phyloP scores from a whole-genome alignment of 352 stramenopile genomes.

The Phytophthora pluvialis region DNA sequence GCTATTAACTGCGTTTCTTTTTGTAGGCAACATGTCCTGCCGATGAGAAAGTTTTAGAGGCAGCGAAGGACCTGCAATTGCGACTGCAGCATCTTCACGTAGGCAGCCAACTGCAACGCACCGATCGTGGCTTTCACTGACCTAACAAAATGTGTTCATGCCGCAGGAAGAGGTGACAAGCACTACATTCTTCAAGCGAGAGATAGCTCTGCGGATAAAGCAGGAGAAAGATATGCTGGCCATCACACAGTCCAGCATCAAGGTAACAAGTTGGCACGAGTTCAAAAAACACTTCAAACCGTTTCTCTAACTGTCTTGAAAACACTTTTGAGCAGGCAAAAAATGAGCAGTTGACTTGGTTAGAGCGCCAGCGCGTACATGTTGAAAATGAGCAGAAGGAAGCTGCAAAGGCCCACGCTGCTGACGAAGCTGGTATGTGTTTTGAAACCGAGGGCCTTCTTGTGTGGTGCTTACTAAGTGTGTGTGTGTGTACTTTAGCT shows the following conservation, averaged over 20 bases:
- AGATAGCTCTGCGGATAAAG: conserved; percentile 38
- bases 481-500: conserved; percentile 14
- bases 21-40: conserved; percentile 39
- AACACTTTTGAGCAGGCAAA: conserved; percentile 35
- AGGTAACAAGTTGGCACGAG: conserved; percentile 27
- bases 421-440: conserved; percentile 36
- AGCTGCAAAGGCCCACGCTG: conserved; percentile 17
- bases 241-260: conserved; percentile 42
- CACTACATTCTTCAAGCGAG: conserved; percentile 38
- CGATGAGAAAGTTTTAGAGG: conserved; percentile 36
- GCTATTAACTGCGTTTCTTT: conserved; percentile 4
- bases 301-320: neutral
- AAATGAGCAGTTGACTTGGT: conserved; percentile 45
- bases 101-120: neutral
- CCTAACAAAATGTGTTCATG: neutral
- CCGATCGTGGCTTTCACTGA: neutral
- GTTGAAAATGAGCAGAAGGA: conserved; percentile 40
- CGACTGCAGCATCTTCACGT: conserved; percentile 41
- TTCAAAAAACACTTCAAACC: conserved; percentile 3
- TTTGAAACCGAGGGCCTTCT: neutral
- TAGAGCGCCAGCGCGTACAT: conserved; percentile 46
- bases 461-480: conserved; percentile 5
- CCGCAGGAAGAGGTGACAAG: conserved; percentile 29
- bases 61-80: conserved; percentile 26
- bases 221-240: conserved; percentile 43